phyloP scores from a whole-genome alignment of 108 stramenopile species.

The Mediolabrus comicus region DNA sequence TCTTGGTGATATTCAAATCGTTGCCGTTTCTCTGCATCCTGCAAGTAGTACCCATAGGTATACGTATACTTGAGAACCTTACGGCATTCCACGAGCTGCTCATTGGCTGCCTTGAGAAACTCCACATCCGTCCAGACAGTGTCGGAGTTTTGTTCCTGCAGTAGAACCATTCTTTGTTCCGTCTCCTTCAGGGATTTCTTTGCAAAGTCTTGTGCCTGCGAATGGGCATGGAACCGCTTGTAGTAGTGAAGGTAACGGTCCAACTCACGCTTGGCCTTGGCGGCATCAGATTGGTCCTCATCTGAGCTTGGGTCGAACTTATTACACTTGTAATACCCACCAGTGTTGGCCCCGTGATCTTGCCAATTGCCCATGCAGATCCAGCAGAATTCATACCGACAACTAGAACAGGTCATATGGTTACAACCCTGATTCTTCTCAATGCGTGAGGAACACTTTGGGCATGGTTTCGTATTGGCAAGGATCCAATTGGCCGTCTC shows the following conservation, averaged over 20 bases:
- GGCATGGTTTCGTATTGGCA: conserved; percentile 98
- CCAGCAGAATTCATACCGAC: conserved; percentile 97
- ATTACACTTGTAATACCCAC: conserved; percentile 99
- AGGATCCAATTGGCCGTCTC: conserved; percentile 99
- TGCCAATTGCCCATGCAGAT: conserved; percentile 96
- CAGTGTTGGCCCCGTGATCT: conserved; percentile 95
- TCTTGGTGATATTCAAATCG: conserved; percentile 98
- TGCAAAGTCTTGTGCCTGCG: conserved; percentile 92
- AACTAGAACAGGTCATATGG: conserved; percentile 92
- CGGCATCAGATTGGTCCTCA: conserved; percentile 67
- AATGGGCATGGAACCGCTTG: conserved; percentile 94
- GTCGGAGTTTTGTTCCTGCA: conserved; percentile 84
- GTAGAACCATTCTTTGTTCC: conserved; percentile 87
- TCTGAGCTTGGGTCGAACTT: conserved; percentile 60
- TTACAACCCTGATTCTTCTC: conserved; percentile 99
- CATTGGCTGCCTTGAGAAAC: conserved; percentile 95
- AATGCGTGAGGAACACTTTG: conserved; percentile 95
- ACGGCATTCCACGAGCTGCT: conserved; percentile 96
- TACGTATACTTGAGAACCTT: conserved; percentile 97
- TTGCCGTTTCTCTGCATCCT: conserved; percentile 60
- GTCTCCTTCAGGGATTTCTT: conserved; percentile 83
- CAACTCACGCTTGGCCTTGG: conserved; percentile 89
- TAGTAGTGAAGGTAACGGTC: conserved; percentile 99
- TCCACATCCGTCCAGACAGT: conserved; percentile 94
- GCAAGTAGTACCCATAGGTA: conserved; percentile 91